Evolutionary conservation across 208 protist species (phyloP).

Genomic region (Wallacemonas collosoma): DNA sequence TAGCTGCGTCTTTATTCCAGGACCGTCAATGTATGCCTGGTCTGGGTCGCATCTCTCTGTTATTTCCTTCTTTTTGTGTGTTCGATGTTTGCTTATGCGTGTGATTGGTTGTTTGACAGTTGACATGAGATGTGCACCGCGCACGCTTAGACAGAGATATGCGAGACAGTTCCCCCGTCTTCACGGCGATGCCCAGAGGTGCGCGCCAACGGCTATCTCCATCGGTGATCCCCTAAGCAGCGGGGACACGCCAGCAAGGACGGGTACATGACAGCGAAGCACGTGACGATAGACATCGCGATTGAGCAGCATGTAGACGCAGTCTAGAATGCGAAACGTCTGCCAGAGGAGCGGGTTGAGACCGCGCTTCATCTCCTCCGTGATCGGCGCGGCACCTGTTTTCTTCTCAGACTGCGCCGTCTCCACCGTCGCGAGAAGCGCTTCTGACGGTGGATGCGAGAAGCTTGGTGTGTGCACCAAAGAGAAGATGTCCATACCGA

Average conservation of each 20-base stretch:
- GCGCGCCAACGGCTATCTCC: slow-evolving; percentile 1
- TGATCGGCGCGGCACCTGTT: not conserved
- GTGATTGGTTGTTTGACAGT: too few relatives aligned
- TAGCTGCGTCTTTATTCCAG: too few relatives aligned
- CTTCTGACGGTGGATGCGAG: not conserved
- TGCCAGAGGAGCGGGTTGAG: slow-evolving; percentile 41
- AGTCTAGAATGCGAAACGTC: slow-evolving; percentile 45
- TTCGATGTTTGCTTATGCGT: too few relatives aligned
- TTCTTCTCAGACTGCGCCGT: not conserved
- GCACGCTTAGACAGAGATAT: too few relatives aligned
- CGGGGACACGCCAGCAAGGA: slow-evolving; percentile 21
- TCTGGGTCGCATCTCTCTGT: too few relatives aligned
- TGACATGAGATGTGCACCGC: too few relatives aligned
- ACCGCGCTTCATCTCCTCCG: slow-evolving; percentile 12
- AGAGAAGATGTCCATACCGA: slow-evolving; percentile 33
- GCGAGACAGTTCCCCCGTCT: too few relatives aligned
- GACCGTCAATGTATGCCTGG: too few relatives aligned
- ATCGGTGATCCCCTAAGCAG: slow-evolving; percentile 8
- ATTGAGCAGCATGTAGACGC: slow-evolving; percentile 51
- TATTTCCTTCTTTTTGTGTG: too few relatives aligned
- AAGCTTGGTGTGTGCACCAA: slow-evolving; percentile 15
- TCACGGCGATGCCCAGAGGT: slow-evolving; percentile 1
- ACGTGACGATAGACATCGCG: slow-evolving; percentile 38
- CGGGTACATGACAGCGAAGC: slow-evolving; percentile 36
- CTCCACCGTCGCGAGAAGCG: not conserved